These are phyloP conservation scores for Cladosporium oxysporum DNA, from an alignment of 2,329 filamentous ascomycete genomes.

Conservation along the genomic window DNA sequence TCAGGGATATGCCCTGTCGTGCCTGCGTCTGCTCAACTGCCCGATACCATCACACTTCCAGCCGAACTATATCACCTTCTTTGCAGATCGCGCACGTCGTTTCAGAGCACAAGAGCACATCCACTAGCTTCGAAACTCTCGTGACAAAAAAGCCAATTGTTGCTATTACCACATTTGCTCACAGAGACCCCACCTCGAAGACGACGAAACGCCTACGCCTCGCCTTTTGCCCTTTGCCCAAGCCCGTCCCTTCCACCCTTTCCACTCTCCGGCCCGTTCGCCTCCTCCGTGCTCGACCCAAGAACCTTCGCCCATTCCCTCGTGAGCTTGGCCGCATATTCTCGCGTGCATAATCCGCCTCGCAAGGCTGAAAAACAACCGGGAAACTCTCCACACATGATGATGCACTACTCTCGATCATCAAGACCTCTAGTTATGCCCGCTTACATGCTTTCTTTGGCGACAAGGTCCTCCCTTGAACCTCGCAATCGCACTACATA, in stretches of 20 bases:
- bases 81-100: background rate
- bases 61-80: background rate
- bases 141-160: slow-evolving; percentile 4
- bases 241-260: slow-evolving; percentile 12
- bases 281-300: background rate
- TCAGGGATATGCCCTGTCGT: background rate
- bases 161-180: background rate
- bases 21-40: slow-evolving; percentile 2
- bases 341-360: background rate
- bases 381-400: background rate
- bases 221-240: background rate
- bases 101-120: background rate
- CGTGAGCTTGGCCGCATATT: slow-evolving; percentile 1
- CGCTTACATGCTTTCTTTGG: background rate
- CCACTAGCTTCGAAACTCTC: background rate
- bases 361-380: background rate
- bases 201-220: background rate
- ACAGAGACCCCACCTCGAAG: slow-evolving; percentile 1
- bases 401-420: background rate
- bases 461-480: background rate
- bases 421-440: background rate
- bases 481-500: background rate
- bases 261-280: slow-evolving; percentile 5
- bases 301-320: background rate
- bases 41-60: slow-evolving; percentile 3